These are phyloP conservation scores for Astrothelium subdiscretum DNA, from an alignment of 495 filamentous ascomycete genomes.

Conservation along the genomic window DNA sequence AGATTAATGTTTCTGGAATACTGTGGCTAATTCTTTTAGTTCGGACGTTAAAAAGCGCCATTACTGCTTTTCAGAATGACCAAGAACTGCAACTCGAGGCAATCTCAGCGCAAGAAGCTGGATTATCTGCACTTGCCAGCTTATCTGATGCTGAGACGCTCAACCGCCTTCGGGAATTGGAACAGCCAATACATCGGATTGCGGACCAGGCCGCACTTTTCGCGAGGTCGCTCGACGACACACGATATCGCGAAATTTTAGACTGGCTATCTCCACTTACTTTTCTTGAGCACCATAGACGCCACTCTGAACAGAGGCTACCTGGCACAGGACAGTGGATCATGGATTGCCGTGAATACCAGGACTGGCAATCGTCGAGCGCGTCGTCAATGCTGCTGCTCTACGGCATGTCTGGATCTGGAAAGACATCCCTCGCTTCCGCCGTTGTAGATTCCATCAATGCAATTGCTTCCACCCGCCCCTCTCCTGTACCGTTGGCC, in stretches of 20 bases:
- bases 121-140: neutral
- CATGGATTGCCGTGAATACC: neutral
- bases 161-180: neutral
- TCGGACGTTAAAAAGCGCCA: neutral
- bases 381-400: neutral
- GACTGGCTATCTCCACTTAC: neutral
- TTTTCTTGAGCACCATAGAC: neutral
- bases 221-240: neutral
- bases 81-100: neutral
- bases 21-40: neutral
- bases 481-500: slow-evolving; percentile 25
- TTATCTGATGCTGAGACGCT: neutral
- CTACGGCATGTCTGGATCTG: slow-evolving; percentile 3
- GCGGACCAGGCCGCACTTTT: neutral
- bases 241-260: neutral
- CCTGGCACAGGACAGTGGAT: neutral
- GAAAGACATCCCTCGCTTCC: neutral
- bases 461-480: neutral
- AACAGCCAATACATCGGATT: neutral
- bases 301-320: neutral
- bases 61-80: neutral
- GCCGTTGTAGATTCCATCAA: neutral
- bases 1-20: neutral
- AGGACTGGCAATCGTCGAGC: slow-evolving; percentile 1
- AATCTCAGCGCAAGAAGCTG: neutral